Evolutionary conservation across 352 stramenopile genomes (phyloP), one percentile per base, ranked within the genome.

Genomic region (Globisporangium splendens): DNA sequence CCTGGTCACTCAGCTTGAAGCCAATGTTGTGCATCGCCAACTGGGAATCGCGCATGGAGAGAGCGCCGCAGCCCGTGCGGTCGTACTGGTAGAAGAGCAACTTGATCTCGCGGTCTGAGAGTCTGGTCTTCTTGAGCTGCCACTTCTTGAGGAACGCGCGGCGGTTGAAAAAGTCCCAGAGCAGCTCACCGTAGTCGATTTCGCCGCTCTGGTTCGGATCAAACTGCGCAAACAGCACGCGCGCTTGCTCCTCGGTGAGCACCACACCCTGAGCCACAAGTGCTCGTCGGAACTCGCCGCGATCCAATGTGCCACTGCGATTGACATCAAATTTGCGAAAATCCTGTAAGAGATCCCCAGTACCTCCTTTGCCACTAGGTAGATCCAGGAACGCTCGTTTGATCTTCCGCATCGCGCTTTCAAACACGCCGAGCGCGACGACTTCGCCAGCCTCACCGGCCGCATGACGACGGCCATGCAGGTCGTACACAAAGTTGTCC

Each of bases 121-220:
- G 35, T 15, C 46, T 54, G 15, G 62, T 75, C 20, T 78, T 83
- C 20, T 68, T 63, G 17, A 69, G 59, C 18, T 66, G 39, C 81
- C 81, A 91, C 35, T 69, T 63, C 48, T 88, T 88, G 3, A 85
- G 46, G 48, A 89, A 89, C 17, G 68, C 66, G n/a, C 70, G 59
- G 8, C 66, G 68, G 35, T 88, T 78, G 63, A 89, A 87, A 56
- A 87, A 83, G 12, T 69, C 64, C 79, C 77, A 88, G 1, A 91
- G 61, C 31, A 91, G 56, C 54, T 88, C 75, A 3, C 53, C 66
- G 49, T 88, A 89, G 64, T 84, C 68, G 47, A 89, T 70, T 11
- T 69, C 71, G 0, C 75, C 76, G 43, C 65, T 87, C n/a, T 54
- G 7, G 53, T 82, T 73, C 10, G 61, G 46, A 35, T 86, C 76